Percentiles rank a stretch among this genome's conserved stretches.
Evolutionary conservation across 1,284 basidiomycete genomes (phyloP).

Genomic region (Cutaneotrichosporon sp.): DNA sequence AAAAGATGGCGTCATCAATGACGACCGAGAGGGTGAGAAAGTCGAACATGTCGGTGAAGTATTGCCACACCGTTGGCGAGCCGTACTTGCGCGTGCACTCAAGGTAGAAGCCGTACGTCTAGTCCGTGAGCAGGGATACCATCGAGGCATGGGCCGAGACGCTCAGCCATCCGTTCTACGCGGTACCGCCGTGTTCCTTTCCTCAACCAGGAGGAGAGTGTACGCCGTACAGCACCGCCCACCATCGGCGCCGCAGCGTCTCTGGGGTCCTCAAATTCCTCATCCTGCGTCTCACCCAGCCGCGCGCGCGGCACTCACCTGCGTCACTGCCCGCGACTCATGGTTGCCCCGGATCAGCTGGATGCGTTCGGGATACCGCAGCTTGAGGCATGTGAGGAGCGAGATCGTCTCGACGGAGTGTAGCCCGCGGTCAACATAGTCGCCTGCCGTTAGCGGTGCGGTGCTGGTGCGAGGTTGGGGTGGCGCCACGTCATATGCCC

Average conservation of each 20-base stretch:
- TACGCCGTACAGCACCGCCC: slow-evolving; percentile 14
- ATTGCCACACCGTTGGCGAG: slow-evolving; percentile 93
- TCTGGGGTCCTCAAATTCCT: slow-evolving; percentile 41
- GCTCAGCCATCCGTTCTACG: slow-evolving; percentile 48
- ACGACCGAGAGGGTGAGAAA: slow-evolving; percentile 95
- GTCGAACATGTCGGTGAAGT: slow-evolving; percentile 99
- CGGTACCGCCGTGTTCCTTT: slow-evolving; percentile 17
- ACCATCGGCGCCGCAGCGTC: slow-evolving; percentile 7
- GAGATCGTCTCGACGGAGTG: slow-evolving; percentile 99
- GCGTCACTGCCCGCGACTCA: slow-evolving; percentile 95
- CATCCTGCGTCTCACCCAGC: slow-evolving; percentile 12
- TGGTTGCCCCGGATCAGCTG: slow-evolving; percentile 98
- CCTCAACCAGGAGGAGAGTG: slow-evolving; percentile 6
- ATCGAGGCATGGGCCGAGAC: not conserved
- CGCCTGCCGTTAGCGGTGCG: slow-evolving; percentile 56
- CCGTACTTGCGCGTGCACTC: slow-evolving; percentile 99
- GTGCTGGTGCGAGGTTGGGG: not conserved
- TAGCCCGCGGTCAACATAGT: slow-evolving; percentile 95
- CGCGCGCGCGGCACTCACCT: slow-evolving; percentile 62
- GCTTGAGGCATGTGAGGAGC: slow-evolving; percentile 90
- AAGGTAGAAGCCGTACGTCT: slow-evolving; percentile 99
- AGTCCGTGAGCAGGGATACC: too few species aligned
- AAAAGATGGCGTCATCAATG: slow-evolving; percentile 98
- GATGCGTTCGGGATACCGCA: slow-evolving; percentile 93
- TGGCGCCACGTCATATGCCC: too few species aligned